A percentile compares a stretch with the other conserved stretches of the same genome.
Evolutionary conservation across 768 basidiomycete species (phyloP).

Genomic region (Mycena capillaripes): DNA sequence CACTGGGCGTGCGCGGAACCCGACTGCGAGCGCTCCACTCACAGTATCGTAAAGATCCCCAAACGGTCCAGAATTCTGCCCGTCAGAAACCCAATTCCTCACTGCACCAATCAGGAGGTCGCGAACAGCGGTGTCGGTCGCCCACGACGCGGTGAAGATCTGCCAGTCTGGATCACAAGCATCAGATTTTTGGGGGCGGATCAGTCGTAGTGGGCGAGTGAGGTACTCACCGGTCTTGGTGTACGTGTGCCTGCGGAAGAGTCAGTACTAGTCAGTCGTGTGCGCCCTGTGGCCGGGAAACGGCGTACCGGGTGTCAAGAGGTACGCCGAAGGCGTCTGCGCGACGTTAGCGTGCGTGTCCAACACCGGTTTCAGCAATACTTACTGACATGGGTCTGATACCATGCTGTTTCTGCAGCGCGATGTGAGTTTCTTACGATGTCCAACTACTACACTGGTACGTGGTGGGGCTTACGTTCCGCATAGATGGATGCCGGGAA

Average conservation of each 20-base stretch:
- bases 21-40: slow-evolving; percentile 56
- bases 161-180: slow-evolving; percentile 62
- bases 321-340: slow-evolving; percentile 17
- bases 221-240: slow-evolving; percentile 63
- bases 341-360: not conserved
- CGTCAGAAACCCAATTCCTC: slow-evolving; percentile 63
- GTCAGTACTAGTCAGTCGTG: slow-evolving; percentile 5
- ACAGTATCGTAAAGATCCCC: slow-evolving; percentile 71
- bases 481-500: slow-evolving; percentile 64
- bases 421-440: not conserved
- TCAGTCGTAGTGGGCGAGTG: not conserved
- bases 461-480: slow-evolving; percentile 55
- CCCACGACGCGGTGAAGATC: slow-evolving; percentile 68
- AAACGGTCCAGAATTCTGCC: slow-evolving; percentile 54
- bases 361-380: not conserved
- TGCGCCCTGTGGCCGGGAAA: not conserved
- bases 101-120: slow-evolving; percentile 67
- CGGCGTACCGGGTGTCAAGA: slow-evolving; percentile 20
- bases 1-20: slow-evolving; percentile 70
- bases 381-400: slow-evolving; percentile 60
- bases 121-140: slow-evolving; percentile 58
- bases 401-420: slow-evolving; percentile 64
- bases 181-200: not conserved
- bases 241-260: slow-evolving; percentile 58
- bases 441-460: not conserved